Base-by-base conservation (phyloP, 164 flowering plant genomes). In the Vitis rotundifolia region DNA sequence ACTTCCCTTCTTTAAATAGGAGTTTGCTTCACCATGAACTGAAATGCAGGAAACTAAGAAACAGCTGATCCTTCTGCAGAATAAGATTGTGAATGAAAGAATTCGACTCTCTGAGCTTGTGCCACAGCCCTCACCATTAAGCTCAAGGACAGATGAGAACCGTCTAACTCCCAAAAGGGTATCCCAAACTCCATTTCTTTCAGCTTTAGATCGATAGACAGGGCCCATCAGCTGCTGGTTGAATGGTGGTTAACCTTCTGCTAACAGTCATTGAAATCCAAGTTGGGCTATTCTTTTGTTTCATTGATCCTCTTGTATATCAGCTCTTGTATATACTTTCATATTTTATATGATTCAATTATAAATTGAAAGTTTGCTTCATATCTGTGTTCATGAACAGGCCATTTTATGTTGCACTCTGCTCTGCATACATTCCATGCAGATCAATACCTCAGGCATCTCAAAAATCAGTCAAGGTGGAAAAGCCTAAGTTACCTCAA, bases 111-210 rank as follows among this genome's bases (percentile, higher is more conserved):
- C 92, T 0, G 91, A 85, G 79, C 79, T 85, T 37, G 78, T 77
- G 80, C 87, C 88, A 56, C 85, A 82, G 70, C 48, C 83, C 10
- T 85, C 93, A 31, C 86, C 88, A 28, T 37, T 77, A 59, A 78
- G 69, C 60, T 71, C 83, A 15, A 77, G 87, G 65, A 63, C 81
- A 48, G 82, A 80, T 18, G 89, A 84, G 67, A 81, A 72, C 60
- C 16, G 77, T 69, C 76, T 59, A 67, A 75, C 77, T 57, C 85
- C 89, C 9, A 76, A 53, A 63, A 71, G 78, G 69, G 22, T 22
- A 37, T 76, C 81, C 26, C 86, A 75, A 53, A 57, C 78, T 52
- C 79, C 88, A 59, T 88, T 80, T 77, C 77, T 88, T 57, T 79
- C 90, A 31, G 54, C 82, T 65, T 74, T 90, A 44, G 89, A 85